Base-by-base conservation (phyloP, 768 basidiomycete species). In the Tephrocybe sp. region DNA sequence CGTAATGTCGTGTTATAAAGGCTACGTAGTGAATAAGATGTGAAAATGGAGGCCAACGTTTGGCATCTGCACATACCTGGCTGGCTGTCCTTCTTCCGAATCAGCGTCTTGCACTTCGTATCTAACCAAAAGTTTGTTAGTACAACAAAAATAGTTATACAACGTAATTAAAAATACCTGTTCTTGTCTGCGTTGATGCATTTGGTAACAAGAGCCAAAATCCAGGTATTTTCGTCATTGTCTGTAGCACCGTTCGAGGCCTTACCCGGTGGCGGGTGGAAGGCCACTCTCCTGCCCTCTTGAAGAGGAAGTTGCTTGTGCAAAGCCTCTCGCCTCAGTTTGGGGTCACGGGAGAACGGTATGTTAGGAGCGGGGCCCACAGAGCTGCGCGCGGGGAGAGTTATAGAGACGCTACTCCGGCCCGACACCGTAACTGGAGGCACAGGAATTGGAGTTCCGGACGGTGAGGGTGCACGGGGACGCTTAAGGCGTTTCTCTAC, bases 21-120 rank as follows among this genome's bases (percentile, higher is more conserved):
- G 47, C 85, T 87, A 35, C 31, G 34, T 47, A 35, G 52, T 32
- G 42, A 50, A 31, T 50, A 36, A 28, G 44, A 56, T 8, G 52
- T 31, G 27, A 34, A 24, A 39, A 37, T 15, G 19, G 1, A 25
- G 1, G 30, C 18, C 39, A 42, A 25, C 12, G 19, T 6, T 21
- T 44, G 24, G 24, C 36, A 26, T 27, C 31, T 28, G 27, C 5
- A 59, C 76, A 60, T 66, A 79, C 77, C 69, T 70, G 60, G 86
- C 87, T 18, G 86, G 84, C 8, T 88, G 86, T 46, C 89, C 86
- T 62, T 90, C 89, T 64, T 89, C 86, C 16, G 87, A 86, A 55
- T 93, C 90, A 31, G 80, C 83, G 61, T 92, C 91, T 66, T 89
- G 87, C 0, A 93, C 91, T 65, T 91, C 89, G 55, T 92, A 92